Percentiles rank a stretch among this genome's conserved stretches.
Evolutionary conservation across 306 rosid species (phyloP).

Genomic region (Cercis canadensis): DNA sequence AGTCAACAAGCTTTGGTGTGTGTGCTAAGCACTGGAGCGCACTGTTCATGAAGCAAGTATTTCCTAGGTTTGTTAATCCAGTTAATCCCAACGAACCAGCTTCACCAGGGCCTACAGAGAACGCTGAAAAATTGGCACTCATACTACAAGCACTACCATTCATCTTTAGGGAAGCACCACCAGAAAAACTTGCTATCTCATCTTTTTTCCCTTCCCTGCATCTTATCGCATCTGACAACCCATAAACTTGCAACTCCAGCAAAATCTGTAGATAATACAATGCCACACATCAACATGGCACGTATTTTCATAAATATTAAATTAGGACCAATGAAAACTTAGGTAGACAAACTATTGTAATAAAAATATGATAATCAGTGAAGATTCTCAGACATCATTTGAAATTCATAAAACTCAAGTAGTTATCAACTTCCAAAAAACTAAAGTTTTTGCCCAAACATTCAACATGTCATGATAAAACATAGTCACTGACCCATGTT

Average conservation of each 20-base stretch:
- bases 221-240: constrained; percentile 87
- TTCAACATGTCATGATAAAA: too few species aligned
- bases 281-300: constrained; percentile 34
- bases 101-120: constrained; percentile 71
- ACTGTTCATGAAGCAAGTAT: constrained; percentile 99
- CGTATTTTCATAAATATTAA: neutral
- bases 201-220: constrained; percentile 81
- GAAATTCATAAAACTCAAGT: constrained; percentile 18
- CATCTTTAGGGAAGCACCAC: constrained; percentile 56
- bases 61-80: constrained; percentile 95
- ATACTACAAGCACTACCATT: constrained; percentile 63
- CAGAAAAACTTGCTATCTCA: constrained; percentile 56
- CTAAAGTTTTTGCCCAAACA: too few species aligned
- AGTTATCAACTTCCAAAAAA: constrained; percentile 11
- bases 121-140: constrained; percentile 55
- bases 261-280: constrained; percentile 61
- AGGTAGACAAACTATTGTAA: constrained; percentile 27
- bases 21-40: constrained; percentile 94
- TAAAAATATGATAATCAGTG: neutral
- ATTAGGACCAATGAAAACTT: constrained; percentile 27
- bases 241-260: constrained; percentile 92
- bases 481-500: too few species aligned
- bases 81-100: constrained; percentile 94
- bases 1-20: constrained; percentile 96
- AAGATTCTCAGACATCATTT: constrained; percentile 22